Evolutionary conservation across 2,329 filamentous ascomycete genomes (phyloP).

Genomic region (Aureobasidium mangrovei): DNA sequence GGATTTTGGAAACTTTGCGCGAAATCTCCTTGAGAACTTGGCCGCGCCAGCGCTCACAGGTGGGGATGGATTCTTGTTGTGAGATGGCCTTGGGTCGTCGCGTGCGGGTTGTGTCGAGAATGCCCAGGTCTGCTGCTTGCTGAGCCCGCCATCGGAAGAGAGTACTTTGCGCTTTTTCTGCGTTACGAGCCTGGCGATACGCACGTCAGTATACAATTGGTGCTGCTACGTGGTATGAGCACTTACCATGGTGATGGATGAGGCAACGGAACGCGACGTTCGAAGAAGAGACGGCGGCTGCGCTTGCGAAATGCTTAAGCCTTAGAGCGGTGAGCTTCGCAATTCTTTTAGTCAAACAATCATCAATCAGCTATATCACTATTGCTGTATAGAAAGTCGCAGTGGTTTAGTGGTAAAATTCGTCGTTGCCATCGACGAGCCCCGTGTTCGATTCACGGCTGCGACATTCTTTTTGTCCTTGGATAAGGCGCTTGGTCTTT

Average conservation of each 20-base stretch:
- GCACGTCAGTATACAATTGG: background rate
- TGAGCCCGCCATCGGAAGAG: conserved; percentile 98
- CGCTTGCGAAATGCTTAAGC: too few species aligned
- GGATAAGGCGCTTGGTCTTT: background rate
- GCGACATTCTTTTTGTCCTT: conserved; percentile 2
- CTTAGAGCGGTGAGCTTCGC: too few species aligned
- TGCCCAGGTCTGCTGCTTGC: conserved; percentile 90
- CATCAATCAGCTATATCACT: too few species aligned
- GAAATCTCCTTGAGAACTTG: conserved; percentile 96
- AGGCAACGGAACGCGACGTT: too few species aligned
- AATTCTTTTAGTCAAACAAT: too few species aligned
- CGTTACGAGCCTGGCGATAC: conserved; percentile 69
- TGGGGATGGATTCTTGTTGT: conserved; percentile 70
- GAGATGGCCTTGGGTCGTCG: conserved; percentile 88
- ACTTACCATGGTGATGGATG: conserved; percentile 2
- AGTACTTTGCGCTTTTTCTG: conserved; percentile 68
- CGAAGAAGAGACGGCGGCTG: too few species aligned
- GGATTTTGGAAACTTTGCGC: conserved; percentile 92
- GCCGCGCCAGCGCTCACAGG: conserved; percentile 95
- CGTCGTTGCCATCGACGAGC: conserved; percentile 14
- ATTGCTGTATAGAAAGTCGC: background rate
- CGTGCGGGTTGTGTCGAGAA: conserved; percentile 84
- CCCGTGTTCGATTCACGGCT: conserved; percentile 15
- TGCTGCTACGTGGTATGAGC: background rate
- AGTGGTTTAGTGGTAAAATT: conserved; percentile 15